Percentiles rank a stretch among this genome's conserved stretches.
Conservation (phyloP, 2,329 filamentous ascomycete genomes). For the Talaromyces sp. region DNA sequence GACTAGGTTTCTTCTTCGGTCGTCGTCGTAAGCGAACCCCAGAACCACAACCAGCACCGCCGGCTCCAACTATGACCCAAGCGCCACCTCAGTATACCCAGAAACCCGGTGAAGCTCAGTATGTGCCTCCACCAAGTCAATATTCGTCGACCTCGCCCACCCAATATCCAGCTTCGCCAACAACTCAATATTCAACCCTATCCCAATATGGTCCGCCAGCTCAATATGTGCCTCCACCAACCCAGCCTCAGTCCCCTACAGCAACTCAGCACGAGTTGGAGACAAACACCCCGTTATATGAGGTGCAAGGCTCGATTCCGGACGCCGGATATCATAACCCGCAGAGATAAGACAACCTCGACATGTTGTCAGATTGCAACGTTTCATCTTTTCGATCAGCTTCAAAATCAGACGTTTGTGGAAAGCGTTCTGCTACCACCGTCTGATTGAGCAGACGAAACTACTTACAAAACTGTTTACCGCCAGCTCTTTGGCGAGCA, state of each 20-base stretch:
- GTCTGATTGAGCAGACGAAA: not conserved
- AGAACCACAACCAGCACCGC: not conserved
- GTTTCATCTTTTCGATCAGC: not conserved
- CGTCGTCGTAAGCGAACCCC: not conserved
- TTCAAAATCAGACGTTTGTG: not conserved
- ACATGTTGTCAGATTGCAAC: not conserved
- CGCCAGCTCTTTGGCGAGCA: not conserved
- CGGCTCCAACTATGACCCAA: not conserved
- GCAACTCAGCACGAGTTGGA: not conserved
- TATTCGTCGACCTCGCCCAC: not conserved
- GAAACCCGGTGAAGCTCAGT: not conserved
- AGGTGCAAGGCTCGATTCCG: not conserved
- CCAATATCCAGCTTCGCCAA: not conserved
- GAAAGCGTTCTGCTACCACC: not conserved
- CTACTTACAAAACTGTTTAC: not conserved
- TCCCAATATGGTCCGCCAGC: not conserved
- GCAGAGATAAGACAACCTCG: not conserved
- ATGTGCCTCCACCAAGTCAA: not conserved
- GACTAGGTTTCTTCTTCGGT: not conserved
- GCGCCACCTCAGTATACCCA: conserved; percentile 3
- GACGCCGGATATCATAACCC: not conserved
- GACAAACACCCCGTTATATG: not conserved
- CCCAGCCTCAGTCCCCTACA: not conserved
- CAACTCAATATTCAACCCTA: not conserved
- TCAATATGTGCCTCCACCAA: not conserved